Evolutionary conservation across 139 green algal genomes (phyloP).

Genomic region (Tetradesmus obliquus): DNA sequence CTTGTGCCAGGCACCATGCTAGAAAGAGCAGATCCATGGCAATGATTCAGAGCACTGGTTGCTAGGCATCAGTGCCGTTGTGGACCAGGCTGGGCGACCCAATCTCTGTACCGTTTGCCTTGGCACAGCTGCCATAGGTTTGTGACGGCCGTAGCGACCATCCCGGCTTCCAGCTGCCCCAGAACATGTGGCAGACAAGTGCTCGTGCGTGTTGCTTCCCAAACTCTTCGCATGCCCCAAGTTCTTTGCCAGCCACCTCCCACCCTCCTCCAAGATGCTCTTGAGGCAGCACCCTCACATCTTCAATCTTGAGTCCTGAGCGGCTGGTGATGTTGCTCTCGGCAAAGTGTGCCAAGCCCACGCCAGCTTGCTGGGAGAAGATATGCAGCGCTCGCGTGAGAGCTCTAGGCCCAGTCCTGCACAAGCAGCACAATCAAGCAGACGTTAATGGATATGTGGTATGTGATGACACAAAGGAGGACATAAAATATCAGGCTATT

Average conservation of each 20-base stretch:
- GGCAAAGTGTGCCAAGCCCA: not conserved
- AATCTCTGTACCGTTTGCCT: no score
- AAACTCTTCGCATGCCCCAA: not conserved
- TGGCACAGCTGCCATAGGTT: no score
- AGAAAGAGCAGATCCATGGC: no score
- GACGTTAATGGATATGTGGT: no score
- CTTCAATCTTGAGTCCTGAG: not conserved
- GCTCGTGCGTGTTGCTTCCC: not conserved
- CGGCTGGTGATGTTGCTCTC: not conserved
- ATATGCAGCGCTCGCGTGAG: not conserved
- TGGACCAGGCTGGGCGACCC: no score
- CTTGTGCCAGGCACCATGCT: no score
- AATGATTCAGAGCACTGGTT: no score
- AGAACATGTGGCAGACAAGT: slow-evolving; percentile 33
- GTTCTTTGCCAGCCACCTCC: slow-evolving; percentile 4
- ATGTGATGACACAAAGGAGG: no score
- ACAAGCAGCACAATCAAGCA: not conserved
- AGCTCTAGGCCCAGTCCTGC: slow-evolving; percentile 3
- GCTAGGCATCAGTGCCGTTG: no score
- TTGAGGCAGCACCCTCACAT: not conserved
- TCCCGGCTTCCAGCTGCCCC: not conserved
- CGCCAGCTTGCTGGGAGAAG: not conserved
- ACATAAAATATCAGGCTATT: no score
- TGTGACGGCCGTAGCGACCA: no score
- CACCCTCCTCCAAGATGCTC: not conserved